Evolutionary conservation across 2,329 filamentous ascomycete genomes (phyloP).

Genomic region (Colletotrichum nymphaeae): DNA sequence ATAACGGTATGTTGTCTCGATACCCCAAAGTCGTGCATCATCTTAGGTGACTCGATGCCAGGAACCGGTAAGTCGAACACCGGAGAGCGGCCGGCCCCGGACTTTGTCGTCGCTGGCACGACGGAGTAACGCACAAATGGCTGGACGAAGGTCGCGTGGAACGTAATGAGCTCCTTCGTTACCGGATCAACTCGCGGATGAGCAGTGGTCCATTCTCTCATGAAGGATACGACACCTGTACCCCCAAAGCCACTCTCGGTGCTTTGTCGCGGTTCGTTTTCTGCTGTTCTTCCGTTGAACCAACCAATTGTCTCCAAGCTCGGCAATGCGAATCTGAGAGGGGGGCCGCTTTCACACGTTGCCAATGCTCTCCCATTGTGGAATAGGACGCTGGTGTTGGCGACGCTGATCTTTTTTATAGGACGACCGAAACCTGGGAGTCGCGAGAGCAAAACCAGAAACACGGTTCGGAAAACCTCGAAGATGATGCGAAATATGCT

Average conservation of each 20-base stretch:
- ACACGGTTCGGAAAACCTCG: slow-evolving; percentile 66
- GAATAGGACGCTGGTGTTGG: slow-evolving; percentile 74
- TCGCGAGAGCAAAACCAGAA: slow-evolving; percentile 68
- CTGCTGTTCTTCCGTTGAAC: slow-evolving; percentile 70
- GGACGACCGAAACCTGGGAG: slow-evolving; percentile 63
- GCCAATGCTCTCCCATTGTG: slow-evolving; percentile 77
- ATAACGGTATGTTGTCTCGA: slow-evolving; percentile 72
- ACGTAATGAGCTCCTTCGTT: slow-evolving; percentile 74
- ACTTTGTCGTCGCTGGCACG: slow-evolving; percentile 38
- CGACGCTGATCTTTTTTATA: slow-evolving; percentile 77
- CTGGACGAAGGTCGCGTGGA: slow-evolving; percentile 73
- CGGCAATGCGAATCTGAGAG: slow-evolving; percentile 73
- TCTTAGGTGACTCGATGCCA: slow-evolving; percentile 72
- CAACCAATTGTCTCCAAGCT: slow-evolving; percentile 76
- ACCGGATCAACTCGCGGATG: slow-evolving; percentile 75
- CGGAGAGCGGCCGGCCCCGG: slow-evolving; percentile 36
- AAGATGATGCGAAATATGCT: slow-evolving; percentile 61
- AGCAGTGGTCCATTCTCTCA: slow-evolving; percentile 78
- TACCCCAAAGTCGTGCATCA: slow-evolving; percentile 83
- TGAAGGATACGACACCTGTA: slow-evolving; percentile 65
- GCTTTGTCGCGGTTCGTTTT: slow-evolving; percentile 55
- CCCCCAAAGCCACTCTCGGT: slow-evolving; percentile 61
- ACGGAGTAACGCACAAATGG: slow-evolving; percentile 77
- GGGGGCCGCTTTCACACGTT: slow-evolving; percentile 78
- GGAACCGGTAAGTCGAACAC: slow-evolving; percentile 66